Evolutionary conservation across 177 flowering plant genomes (phyloP), one percentile per base, ranked within the genome.

Genomic region (Vitis hybrid): DNA sequence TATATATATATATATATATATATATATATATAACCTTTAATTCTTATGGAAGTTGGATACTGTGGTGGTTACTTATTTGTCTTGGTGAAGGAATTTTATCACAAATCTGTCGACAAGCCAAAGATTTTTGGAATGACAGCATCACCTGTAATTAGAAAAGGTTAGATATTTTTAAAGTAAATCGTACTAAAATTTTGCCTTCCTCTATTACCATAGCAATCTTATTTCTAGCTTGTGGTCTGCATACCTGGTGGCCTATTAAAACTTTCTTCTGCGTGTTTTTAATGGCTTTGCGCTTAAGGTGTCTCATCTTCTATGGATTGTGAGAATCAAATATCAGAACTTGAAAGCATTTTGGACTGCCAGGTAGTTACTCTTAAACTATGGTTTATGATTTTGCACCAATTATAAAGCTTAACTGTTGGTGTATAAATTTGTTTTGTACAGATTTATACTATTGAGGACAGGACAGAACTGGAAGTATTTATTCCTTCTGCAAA

Each of bases 101-200:
- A 84, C 78, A 88, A 77, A 72, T 66, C 78, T 60, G 56, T 51
- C 14, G 72, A 75, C 73, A 90, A 79, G 78, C 97, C 98, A 50
- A 91, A 85, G 83, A 78, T 94, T 62, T 90, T 94, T 84, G 98
- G 98, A 70, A 87, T 90, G 96, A 94, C 98, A 19, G 94, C 97
- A 56, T 91, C 97, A 27, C 91, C 93, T 51, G 91, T 90, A 52
- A 69, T 76, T 61, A 82, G 80, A 64, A 93, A 87, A 88, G 98
- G 98, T 87, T 67, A 72, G 57, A 59, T 40, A 15, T 40, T 8
- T 4, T 1, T 2, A 32, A 14, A 30, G 13, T 14, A 18, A 63
- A 9, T 13, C 2, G 6, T 30, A 9, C 49, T 10, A 9, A 19
- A 14, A 57, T 57, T n/a, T 57, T 10, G 7, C 3, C 27, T 19